A percentile compares a stretch with the other conserved stretches of the same genome.
Evolutionary conservation across 129 eudicot genomes (phyloP).

Genomic region (Tagetes patula): DNA sequence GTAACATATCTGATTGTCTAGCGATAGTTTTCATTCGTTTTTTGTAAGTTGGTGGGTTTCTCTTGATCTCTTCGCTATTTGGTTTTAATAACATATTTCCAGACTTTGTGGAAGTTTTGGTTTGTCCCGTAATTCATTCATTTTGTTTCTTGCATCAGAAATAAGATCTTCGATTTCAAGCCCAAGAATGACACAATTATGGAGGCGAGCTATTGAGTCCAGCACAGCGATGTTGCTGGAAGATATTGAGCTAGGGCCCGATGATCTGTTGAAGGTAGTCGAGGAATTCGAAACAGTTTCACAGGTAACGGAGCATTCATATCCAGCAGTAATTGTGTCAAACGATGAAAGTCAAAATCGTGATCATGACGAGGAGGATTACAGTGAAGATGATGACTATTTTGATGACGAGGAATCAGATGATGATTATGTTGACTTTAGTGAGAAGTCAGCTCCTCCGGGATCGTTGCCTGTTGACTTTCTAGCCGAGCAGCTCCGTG

Average conservation of each 20-base stretch:
- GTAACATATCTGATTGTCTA: conserved; percentile 23
- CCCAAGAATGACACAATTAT: conserved; percentile 74
- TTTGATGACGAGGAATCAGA: conserved; percentile 32
- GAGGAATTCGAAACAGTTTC: conserved; percentile 66
- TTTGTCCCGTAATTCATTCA: not conserved
- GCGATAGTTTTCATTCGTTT: too few species aligned
- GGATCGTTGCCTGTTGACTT: conserved; percentile 80
- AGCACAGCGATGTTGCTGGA: conserved; percentile 71
- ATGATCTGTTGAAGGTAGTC: conserved; percentile 69
- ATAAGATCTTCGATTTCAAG: conserved; percentile 45
- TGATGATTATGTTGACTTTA: conserved; percentile 36
- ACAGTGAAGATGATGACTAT: conserved; percentile 31
- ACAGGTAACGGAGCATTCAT: conserved; percentile 79
- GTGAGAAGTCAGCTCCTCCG: conserved; percentile 43
- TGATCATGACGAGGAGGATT: conserved; percentile 29
- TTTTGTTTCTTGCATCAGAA: conserved; percentile 30
- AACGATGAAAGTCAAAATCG: conserved; percentile 26
- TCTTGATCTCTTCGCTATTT: not conserved
- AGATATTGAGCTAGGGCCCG: conserved; percentile 60
- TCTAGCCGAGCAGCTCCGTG: conserved; percentile 47
- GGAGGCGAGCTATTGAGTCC: conserved; percentile 75
- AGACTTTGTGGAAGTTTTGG: not conserved
- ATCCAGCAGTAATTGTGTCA: conserved; percentile 68
- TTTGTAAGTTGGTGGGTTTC: too few species aligned
- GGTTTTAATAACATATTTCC: not conserved